Base-by-base conservation (phyloP, 345 rosid genomes). In the Camelina hispida region DNA sequence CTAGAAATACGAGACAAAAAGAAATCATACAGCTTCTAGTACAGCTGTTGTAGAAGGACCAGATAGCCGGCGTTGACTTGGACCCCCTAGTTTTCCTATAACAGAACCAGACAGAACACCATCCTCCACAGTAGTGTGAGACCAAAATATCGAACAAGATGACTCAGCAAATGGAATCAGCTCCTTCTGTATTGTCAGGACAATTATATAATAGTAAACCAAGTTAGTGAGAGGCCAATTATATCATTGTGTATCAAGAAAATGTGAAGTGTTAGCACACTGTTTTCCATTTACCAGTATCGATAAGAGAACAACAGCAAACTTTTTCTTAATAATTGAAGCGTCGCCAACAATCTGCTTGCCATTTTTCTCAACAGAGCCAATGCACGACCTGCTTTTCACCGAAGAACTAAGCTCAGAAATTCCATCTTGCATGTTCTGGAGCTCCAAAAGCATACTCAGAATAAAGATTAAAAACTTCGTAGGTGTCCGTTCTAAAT, bases 31-130 rank as follows among this genome's bases (percentile, higher is more conserved):
- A 78, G 97, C 91, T 86, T 87, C 88, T 76, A 93, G 80, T 59
- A 88, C 94, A 71, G 84, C 75, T 71, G 94, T 82, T 52, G 95
- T 83, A 63, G 83, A 81, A 48, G 86, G 82, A 71, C 81, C 72
- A 20, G 95, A 84, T 78, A 94, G 78, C 57, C 98, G 87, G 9
- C 97, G 94, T 80, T 91, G 98, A 89, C 97, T 94, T 62, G 91
- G 98, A 25, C 98, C 98, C 55, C 96, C 98, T 64, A 94, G 90
- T 82, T 83, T 94, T 79, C 98, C 98, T 68, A 63, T 82, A 28
- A 94, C 87, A 58, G 96, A 84, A 77, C 88, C 68, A 73, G 98
- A 90, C 65, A 94, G 79, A 76, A 67, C 78, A 32, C 79, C 68
- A 62, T 81, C 82, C 59, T 81, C 87, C 53, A 82, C 62, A 68